These are phyloP conservation scores for Alternaria infectoria DNA, from an alignment of 2,329 filamentous ascomycete genomes.

Conservation along the genomic window DNA sequence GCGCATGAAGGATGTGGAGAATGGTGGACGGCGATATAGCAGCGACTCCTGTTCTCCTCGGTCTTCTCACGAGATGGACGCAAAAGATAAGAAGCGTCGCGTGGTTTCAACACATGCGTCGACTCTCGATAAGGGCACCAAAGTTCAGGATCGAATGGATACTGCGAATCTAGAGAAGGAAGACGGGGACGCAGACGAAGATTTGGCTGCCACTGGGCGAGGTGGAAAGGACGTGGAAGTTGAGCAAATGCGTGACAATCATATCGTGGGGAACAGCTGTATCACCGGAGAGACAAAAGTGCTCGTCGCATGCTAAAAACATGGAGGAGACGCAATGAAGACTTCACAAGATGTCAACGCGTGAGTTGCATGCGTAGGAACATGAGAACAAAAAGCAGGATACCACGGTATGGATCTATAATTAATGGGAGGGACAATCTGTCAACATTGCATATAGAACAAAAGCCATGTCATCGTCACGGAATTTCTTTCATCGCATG, in stretches of 20 bases:
- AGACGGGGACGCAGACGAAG: neutral
- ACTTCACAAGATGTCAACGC: neutral
- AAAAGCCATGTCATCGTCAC: neutral
- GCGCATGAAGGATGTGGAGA: slow-evolving; percentile 36
- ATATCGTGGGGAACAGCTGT: slow-evolving; percentile 3
- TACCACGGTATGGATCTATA: neutral
- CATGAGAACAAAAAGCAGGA: neutral
- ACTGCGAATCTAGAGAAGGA: slow-evolving; percentile 11
- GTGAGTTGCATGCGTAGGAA: neutral
- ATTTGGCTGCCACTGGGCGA: neutral
- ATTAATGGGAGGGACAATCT: neutral
- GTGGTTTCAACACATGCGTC: neutral
- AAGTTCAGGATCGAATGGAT: too few relatives aligned
- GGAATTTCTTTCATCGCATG: neutral
- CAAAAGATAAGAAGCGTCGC: neutral
- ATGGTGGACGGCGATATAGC: slow-evolving; percentile 21
- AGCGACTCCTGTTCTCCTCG: slow-evolving; percentile 8
- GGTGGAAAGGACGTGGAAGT: neutral
- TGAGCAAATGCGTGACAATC: slow-evolving; percentile 2
- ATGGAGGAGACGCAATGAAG: neutral
- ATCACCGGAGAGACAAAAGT: neutral
- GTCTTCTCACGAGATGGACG: neutral
- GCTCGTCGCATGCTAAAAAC: neutral
- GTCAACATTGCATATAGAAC: neutral
- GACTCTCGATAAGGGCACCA: slow-evolving; percentile 20